A percentile compares a stretch with the other conserved stretches of the same genome.
These are phyloP conservation scores for Tylopilus plumbeoviolaceoides DNA, from an alignment of 768 basidiomycete species.

Conservation along the genomic window DNA sequence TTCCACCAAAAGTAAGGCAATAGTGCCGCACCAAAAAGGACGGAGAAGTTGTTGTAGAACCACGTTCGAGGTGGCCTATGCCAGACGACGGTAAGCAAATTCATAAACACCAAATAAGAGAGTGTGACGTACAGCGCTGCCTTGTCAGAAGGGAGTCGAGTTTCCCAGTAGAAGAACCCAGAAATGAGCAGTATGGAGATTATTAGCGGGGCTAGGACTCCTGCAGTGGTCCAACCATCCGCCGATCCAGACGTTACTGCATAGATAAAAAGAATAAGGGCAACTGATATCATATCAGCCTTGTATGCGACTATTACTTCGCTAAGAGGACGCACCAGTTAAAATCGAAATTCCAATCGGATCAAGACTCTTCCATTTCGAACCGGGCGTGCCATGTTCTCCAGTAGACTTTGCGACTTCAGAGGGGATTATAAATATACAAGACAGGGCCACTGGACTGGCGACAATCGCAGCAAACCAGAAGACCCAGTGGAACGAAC, in stretches of 20 bases:
- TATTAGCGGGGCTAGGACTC: slow-evolving; percentile 44
- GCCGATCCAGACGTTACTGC: slow-evolving; percentile 45
- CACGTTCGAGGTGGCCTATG: slow-evolving; percentile 40
- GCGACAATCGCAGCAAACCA: slow-evolving; percentile 42
- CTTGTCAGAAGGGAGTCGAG: slow-evolving; percentile 33
- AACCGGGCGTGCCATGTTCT: background rate
- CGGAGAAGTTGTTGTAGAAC: slow-evolving; percentile 39
- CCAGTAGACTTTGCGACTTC: slow-evolving; percentile 6
- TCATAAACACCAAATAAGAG: background rate
- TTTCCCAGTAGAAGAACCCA: slow-evolving; percentile 52
- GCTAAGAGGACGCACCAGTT: slow-evolving; percentile 26
- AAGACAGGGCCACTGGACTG: slow-evolving; percentile 28
- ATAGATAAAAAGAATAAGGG: slow-evolving; percentile 39
- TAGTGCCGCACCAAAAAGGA: slow-evolving; percentile 37
- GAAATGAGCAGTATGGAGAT: slow-evolving; percentile 38
- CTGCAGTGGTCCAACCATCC: slow-evolving; percentile 44
- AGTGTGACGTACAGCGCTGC: slow-evolving; percentile 40
- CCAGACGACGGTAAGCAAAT: background rate
- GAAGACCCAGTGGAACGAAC: slow-evolving; percentile 50
- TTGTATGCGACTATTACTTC: background rate
- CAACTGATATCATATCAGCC: slow-evolving; percentile 18
- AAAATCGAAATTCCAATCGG: slow-evolving; percentile 36
- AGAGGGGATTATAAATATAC: slow-evolving; percentile 35
- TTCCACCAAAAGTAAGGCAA: slow-evolving; percentile 43
- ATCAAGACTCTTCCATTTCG: slow-evolving; percentile 34